Evolutionary conservation across 164 flowering plant species (phyloP), one percentile per base, ranked within the genome.

Genomic region (Annona squamosa): DNA sequence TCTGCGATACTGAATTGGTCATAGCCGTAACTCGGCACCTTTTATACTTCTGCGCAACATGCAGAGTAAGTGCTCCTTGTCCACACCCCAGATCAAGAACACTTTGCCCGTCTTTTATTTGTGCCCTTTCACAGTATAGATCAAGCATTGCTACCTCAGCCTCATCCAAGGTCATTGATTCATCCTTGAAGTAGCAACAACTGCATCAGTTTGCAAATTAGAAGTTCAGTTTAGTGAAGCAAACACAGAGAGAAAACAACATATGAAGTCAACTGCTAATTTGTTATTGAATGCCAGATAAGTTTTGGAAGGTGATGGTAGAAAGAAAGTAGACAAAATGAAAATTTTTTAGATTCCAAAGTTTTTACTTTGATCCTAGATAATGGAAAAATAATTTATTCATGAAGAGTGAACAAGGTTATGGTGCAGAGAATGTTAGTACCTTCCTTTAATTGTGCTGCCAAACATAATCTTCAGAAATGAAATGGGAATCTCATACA

Each of bases 381-480:
- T 48, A 48, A 48, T 48, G 10, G 12, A 48, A 5, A 26, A 26
- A 26, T 26, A 26, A 26, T 26, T 26, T 0, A 26, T 26, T 26
- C 37, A 26, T 26, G 37, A 26, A 26, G 37, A 26, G 37, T 26
- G 37, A 26, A 26, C 1, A 26, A 26, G 37, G 37, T 26, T 26
- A 26, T 26, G 37, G 37, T 26, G 6, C 12, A 7, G 57, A 1
- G 6, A 52, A 52, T 52, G 59, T 52, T 10, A 65, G 10, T 78
- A 78, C 80, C 80, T 74, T 72, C 17, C 75, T 48, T 78, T 74
- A 6, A 73, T 41, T 4, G 26, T 61, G 61, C 26, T 59, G 19
- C 80, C 80, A 46, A 56, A 66, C 77, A 74, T 73, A 16, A 73
- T 66, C 71, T 77, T 48, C 5, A 69, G 66, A 63, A 77, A 77